phyloP scores from a whole-genome alignment of 2,329 filamentous ascomycete genomes.

The Graphiopsis chlorocephala region DNA sequence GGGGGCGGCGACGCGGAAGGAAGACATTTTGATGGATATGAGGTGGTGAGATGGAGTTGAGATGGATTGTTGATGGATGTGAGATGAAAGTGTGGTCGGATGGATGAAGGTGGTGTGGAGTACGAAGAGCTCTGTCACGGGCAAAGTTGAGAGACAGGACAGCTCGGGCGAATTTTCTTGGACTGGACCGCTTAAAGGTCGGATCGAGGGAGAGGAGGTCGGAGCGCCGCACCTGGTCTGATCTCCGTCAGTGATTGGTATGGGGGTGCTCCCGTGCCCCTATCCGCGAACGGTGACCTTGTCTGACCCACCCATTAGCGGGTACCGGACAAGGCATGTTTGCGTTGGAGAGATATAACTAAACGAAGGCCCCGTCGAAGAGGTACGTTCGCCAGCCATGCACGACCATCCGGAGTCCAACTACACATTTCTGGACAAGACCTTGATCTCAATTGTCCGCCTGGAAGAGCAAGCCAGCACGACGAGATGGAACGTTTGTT shows the following conservation, averaged over 20 bases:
- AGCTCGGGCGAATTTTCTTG: slow-evolving; percentile 26
- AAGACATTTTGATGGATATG: slow-evolving; percentile 69
- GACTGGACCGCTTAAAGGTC: slow-evolving; percentile 26
- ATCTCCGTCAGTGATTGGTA: slow-evolving; percentile 23
- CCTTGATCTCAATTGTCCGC: neutral
- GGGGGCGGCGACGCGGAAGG: slow-evolving; percentile 69
- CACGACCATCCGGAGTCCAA: neutral
- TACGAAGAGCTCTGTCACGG: slow-evolving; percentile 29
- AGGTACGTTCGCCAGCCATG: neutral
- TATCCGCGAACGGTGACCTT: slow-evolving; percentile 13
- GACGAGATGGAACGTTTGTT: neutral
- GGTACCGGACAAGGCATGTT: slow-evolving; percentile 12
- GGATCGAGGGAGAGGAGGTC: slow-evolving; percentile 22
- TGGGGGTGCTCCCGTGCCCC: slow-evolving; percentile 11
- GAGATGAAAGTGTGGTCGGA: slow-evolving; percentile 28
- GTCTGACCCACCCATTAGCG: slow-evolving; percentile 12
- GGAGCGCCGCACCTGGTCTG: slow-evolving; percentile 22
- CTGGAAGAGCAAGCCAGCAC: neutral
- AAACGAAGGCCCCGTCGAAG: slow-evolving; percentile 6
- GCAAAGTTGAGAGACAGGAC: slow-evolving; percentile 27
- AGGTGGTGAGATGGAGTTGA: slow-evolving; percentile 31
- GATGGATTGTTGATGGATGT: slow-evolving; percentile 24
- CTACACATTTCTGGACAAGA: neutral
- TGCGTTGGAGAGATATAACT: slow-evolving; percentile 13
- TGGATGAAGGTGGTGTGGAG: slow-evolving; percentile 21